Percentiles rank a stretch among this genome's conserved stretches.
Evolutionary conservation across 441 rosid species (phyloP).

Genomic region (Jatropha podagrica): DNA sequence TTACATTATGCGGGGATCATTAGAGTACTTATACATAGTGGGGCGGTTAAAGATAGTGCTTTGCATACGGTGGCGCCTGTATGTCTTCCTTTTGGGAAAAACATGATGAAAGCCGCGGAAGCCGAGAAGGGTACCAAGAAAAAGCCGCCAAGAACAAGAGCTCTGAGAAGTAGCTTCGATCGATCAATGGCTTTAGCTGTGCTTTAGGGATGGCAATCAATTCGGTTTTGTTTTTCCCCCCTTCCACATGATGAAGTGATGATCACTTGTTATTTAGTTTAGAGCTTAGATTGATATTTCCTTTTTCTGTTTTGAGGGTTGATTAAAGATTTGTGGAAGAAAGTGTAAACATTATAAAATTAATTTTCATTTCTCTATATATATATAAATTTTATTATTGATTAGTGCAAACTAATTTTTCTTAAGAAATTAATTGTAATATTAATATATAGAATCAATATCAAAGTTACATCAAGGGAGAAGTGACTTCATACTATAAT

Average conservation of each 20-base stretch:
- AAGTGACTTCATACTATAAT: too few relatives aligned
- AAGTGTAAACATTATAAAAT: slow-evolving; percentile 11
- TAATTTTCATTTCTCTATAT: background rate
- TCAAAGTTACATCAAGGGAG: too few relatives aligned
- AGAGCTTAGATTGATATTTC: background rate
- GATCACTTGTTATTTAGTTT: too few relatives aligned
- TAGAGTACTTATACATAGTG: slow-evolving; percentile 42
- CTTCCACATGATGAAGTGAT: too few relatives aligned
- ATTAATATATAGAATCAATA: too few relatives aligned
- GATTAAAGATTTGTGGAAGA: background rate
- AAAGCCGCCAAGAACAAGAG: slow-evolving; percentile 29
- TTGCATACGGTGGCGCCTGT: background rate
- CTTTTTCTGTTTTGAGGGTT: background rate
- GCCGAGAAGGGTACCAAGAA: slow-evolving; percentile 34
- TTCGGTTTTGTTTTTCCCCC: background rate
- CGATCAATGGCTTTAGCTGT: slow-evolving; percentile 40
- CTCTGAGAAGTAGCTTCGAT: slow-evolving; percentile 41
- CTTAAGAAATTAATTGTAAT: background rate
- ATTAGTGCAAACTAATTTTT: background rate
- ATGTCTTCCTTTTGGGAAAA: slow-evolving; percentile 14
- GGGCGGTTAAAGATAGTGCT: slow-evolving; percentile 38
- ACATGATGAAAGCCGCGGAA: slow-evolving; percentile 11
- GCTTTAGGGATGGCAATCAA: slow-evolving; percentile 14
- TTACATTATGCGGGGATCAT: slow-evolving; percentile 51
- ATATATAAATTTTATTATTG: background rate